Percentiles rank a stretch among this genome's conserved stretches.
Conservation (phyloP, 805 yeast species). For the Lachancea lanzarotensis region DNA sequence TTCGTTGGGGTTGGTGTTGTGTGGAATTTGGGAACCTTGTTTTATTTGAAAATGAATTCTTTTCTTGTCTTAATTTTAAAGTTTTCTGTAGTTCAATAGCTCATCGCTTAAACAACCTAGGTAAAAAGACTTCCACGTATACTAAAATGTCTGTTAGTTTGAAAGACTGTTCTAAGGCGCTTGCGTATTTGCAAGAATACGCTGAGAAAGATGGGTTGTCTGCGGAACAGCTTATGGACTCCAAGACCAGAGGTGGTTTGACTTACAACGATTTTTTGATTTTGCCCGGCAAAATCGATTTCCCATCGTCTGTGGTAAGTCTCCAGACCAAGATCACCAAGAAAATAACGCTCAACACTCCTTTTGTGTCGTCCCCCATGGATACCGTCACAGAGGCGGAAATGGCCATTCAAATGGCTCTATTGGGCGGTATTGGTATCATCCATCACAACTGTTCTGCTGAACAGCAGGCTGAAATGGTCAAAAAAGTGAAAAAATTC, state of each 20-base stretch:
- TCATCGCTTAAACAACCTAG: neutral
- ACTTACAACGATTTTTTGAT: conserved; percentile 95
- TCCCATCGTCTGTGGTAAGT: conserved; percentile 71
- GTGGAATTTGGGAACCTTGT: conserved; percentile 8
- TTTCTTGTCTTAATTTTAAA: neutral
- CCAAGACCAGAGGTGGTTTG: conserved; percentile 85
- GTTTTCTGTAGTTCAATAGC: neutral
- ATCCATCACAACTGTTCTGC: conserved; percentile 95
- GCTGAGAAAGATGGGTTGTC: conserved; percentile 76
- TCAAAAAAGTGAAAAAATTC: conserved; percentile 88
- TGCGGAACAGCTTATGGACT: conserved; percentile 80
- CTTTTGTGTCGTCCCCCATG: conserved; percentile 98
- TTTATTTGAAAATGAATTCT: conserved; percentile 3
- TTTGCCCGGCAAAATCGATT: conserved; percentile 89
- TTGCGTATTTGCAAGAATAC: conserved; percentile 60
- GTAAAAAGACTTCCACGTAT: neutral
- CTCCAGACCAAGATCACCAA: conserved; percentile 87
- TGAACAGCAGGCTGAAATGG: conserved; percentile 99
- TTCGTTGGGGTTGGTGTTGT: conserved; percentile 5
- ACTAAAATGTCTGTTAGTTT: conserved; percentile 19
- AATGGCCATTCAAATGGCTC: conserved; percentile 98
- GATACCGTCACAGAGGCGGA: conserved; percentile 96
- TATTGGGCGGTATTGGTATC: conserved; percentile 97
- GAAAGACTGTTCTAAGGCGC: conserved; percentile 53
- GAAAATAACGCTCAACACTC: conserved; percentile 84